Evolutionary conservation across 140 eudicot species (phyloP).

Genomic region (Flaveria floridana): DNA sequence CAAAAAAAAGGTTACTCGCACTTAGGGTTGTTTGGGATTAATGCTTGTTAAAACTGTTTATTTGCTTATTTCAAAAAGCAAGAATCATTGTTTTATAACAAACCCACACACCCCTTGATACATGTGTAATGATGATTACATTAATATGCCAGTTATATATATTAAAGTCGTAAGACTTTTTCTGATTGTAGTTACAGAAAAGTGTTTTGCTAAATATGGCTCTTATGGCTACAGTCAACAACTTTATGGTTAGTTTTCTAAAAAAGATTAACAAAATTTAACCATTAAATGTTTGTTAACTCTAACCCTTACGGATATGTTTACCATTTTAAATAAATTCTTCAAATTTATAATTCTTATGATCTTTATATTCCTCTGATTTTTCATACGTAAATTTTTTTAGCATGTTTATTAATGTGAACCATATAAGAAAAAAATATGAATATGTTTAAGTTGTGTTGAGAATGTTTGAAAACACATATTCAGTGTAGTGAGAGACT

Average conservation of each 20-base stretch:
- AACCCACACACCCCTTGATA: not conserved
- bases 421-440: not conserved
- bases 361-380: not conserved
- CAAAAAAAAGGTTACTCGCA: not conserved
- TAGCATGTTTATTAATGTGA: not conserved
- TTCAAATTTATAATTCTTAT: not conserved
- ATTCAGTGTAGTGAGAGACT: not conserved
- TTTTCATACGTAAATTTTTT: not conserved
- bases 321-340: not conserved
- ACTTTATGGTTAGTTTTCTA: not conserved
- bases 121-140: not conserved
- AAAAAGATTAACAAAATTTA: not conserved
- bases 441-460: not conserved
- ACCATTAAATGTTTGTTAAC: not conserved
- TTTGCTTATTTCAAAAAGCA: constrained; percentile 1
- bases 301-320: not conserved
- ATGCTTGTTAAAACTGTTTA: not conserved
- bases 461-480: not conserved
- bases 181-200: not conserved
- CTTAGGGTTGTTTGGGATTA: constrained; percentile 2
- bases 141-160: not conserved
- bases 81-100: not conserved
- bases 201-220: not conserved
- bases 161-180: not conserved
- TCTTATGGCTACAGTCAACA: not conserved